A percentile compares a stretch with the other conserved stretches of the same genome.
Evolutionary conservation across 2,329 filamentous ascomycete genomes (phyloP).

Genomic region (Aspergillus ruber): DNA sequence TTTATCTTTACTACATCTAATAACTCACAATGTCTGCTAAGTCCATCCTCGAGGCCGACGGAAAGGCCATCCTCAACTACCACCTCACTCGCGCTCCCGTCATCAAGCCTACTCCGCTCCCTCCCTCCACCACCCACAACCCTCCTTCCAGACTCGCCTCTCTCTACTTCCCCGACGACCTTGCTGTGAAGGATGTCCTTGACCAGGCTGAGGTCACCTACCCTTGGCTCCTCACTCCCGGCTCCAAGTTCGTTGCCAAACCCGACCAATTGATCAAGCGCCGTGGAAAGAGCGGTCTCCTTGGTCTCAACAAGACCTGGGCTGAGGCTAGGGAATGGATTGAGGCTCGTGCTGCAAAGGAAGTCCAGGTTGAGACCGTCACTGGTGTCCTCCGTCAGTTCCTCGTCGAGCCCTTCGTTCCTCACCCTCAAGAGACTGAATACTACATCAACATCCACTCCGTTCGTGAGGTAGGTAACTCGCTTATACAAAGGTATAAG

Average conservation of each 20-base stretch:
- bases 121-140: slow-evolving; percentile 79
- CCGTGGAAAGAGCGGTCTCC: slow-evolving; percentile 95
- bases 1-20: slow-evolving; percentile 8
- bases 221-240: slow-evolving; percentile 82
- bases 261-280: slow-evolving; percentile 99
- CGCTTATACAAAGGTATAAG: neutral
- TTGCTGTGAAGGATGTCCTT: slow-evolving; percentile 73
- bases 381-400: slow-evolving; percentile 87
- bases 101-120: slow-evolving; percentile 96
- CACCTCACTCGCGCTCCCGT: slow-evolving; percentile 95
- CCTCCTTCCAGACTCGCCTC: slow-evolving; percentile 82
- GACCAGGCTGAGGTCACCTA: slow-evolving; percentile 94
- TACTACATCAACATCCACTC: slow-evolving; percentile 99
- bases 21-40: slow-evolving; percentile 75
- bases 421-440: slow-evolving; percentile 89
- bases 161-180: slow-evolving; percentile 86
- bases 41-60: slow-evolving; percentile 96
- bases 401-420: slow-evolving; percentile 96
- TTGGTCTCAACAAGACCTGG: slow-evolving; percentile 97
- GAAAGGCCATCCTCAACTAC: slow-evolving; percentile 99
- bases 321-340: slow-evolving; percentile 90
- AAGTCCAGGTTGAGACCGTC: slow-evolving; percentile 86
- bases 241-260: slow-evolving; percentile 94
- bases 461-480: slow-evolving; percentile 84
- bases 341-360: slow-evolving; percentile 83